Evolutionary conservation across 441 rosid species (phyloP), one percentile per base, ranked within the genome.

Genomic region (Pelargonium cotyledonis): DNA sequence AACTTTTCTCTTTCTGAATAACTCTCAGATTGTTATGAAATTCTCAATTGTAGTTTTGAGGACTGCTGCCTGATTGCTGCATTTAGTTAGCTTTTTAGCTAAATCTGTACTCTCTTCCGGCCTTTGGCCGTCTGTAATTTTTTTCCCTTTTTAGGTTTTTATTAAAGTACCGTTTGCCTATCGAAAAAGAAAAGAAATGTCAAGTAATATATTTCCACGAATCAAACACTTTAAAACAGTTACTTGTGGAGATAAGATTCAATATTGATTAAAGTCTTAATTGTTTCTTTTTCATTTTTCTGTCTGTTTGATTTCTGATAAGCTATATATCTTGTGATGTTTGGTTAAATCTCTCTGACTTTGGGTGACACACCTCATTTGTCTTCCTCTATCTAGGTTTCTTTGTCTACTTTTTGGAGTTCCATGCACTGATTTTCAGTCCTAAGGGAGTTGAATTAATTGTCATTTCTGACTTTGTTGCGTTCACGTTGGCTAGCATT

Each of bases 311-410:
- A 58, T 79, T 77, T 73, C 94, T 91, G 97, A 89, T 91, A 83
- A 91, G 99, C 85, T 94, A 94, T 81, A n/a, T n/a, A n/a, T 21
- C 89, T 94, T 71, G 99, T 94, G 80, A 94, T 94, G 99, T 94
- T 94, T 81, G 96, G 91, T 65, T 94, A 94, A 79, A 91, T 94
- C 75, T 91, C 99, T 68, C 91, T 94, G 72, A 82, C 96, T 68
- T 80, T 94, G 67, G 99, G 99, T 29, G 92, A 88, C 75, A 69
- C 95, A 60, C 96, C 91, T 73, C 91, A 73, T 63, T 70, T 87
- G 63, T 79, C 90, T 72, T 82, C 90, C 29, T 90, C 47, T 40
- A 51, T 43, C 69, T 78, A 65, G 47, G 8, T 66, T 77, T 76
- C 66, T 18, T 68, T 70, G 65, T 65, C 18, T 65, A 63, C 70